Base-by-base conservation (phyloP, 305 asterid genomes). In the Coffea humblotiana region DNA sequence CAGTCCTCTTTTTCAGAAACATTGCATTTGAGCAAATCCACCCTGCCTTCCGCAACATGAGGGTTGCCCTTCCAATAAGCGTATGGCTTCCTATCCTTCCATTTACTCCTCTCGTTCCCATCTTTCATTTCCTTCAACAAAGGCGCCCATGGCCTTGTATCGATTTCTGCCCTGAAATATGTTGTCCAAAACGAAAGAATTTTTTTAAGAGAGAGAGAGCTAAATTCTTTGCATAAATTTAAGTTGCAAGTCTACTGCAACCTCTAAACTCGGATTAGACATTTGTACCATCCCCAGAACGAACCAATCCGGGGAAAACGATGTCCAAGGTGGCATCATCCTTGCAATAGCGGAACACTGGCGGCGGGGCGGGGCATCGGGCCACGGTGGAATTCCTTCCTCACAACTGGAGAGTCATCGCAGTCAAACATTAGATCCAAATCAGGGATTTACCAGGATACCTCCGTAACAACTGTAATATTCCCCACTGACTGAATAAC, bases 231-330 rank as follows among this genome's bases (percentile, higher is more conserved):
- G 43, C 43, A 40, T 40, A 40, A 40, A 40, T 40, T 40, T 40
- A 40, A 40, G 43, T 40, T 40, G 43, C 43, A 40, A 5, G 43
- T 40, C 43, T 40, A 40, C 43, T 40, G 0, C 43, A 40, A 40
- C 43, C 3, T 40, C 43, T 40, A 40, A 40, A 40, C 43, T 40
- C 43, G 43, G 43, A 40, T 40, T 40, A 49, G 12, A 49, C 54
- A 9, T 49, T 49, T 10, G 13, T 89, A 94, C 98, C 97, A 94
- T 64, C 97, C 98, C 98, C 97, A 94, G 81, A 94, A 94, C 1
- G 97, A 93, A 93, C 98, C 97, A 94, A 45, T 94, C 97, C 0
- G 97, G 97, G 97, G 84, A 94, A 94, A 77, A 90, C 96, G 68
- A 94, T 91, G 77, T 94, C 96, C 14, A 79, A 81, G 27, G 96